phyloP scores from a whole-genome alignment of 805 yeast genomes.

The Metschnikowia lochheadii region DNA sequence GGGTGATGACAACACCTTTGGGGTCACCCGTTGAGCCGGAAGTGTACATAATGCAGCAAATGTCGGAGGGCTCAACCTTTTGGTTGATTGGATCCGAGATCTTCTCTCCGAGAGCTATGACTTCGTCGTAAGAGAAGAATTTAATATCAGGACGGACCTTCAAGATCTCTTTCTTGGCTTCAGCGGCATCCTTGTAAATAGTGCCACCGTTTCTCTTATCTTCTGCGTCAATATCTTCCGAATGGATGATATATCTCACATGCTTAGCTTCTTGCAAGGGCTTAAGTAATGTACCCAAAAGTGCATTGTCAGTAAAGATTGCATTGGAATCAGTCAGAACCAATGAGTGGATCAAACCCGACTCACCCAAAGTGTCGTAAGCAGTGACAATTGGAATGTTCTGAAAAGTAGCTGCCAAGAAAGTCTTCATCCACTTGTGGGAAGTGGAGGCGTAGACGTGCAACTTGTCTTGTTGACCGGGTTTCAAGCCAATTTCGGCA shows the following conservation, averaged over 20 bases:
- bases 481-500: conserved; percentile 63
- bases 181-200: conserved; percentile 51
- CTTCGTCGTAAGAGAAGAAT: conserved; percentile 62
- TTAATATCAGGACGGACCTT: conserved; percentile 73
- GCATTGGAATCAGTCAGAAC: conserved; percentile 75
- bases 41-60: conserved; percentile 79
- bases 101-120: conserved; percentile 58
- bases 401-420: conserved; percentile 73
- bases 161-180: conserved; percentile 55
- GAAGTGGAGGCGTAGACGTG: conserved; percentile 90
- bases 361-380: conserved; percentile 90
- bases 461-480: conserved; percentile 55
- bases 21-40: conserved; percentile 86
- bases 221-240: conserved; percentile 54
- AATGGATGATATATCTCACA: conserved; percentile 68
- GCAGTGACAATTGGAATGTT: conserved; percentile 89
- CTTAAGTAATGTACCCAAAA: conserved; percentile 60
- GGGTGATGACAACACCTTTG: conserved; percentile 73
- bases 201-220: conserved; percentile 64
- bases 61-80: conserved; percentile 54
- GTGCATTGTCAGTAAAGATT: conserved; percentile 77
- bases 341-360: conserved; percentile 81
- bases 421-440: conserved; percentile 85
- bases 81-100: conserved; percentile 26
- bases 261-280: conserved; percentile 64